Base-by-base conservation (phyloP, 2,329 filamentous ascomycete genomes). In the Penicillium rolfsii region DNA sequence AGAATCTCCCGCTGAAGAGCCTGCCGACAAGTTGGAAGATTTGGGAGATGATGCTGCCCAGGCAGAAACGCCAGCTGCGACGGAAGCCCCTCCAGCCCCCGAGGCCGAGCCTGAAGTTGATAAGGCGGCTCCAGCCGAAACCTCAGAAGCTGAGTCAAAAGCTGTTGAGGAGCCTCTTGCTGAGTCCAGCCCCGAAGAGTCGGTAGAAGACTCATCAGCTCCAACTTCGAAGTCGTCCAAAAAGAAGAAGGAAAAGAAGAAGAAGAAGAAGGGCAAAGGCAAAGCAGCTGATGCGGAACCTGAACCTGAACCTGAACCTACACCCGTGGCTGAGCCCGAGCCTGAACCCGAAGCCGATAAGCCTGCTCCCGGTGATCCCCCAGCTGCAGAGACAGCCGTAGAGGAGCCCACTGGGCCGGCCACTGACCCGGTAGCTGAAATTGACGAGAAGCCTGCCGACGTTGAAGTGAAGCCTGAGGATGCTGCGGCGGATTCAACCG, bases 181-280 rank as follows among this genome's bases (percentile, higher is more conserved):
- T 16, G 49, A 52, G 30, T 16, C 49, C 2, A 38, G 22, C 16
- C 30, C 49, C 26, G 49, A 36, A 14, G 55, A 53, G 14, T 9
- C 40, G 22, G 55, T 7, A 49, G 62, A 63, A 60, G 49, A 46
- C 6, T 16, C 30, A 24, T 4, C 35, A 4, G 43, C 12, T 35
- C 16, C 22, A 6, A 19, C 28, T 4, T 50, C 54, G 35, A 68
- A 58, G 38, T 59, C 49, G 33, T 64, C 30, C n/a, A 52, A 55
- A 26, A 60, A 55, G 22, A 62, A 60, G 22, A 63, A 58, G 22
- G 58, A 49, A 5, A 64, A 62, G 41, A 46, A 43, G 16, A 64
- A 64, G 36, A 40, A 33, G 11, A 64, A 64, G 43, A 64, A 64
- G 52, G 38, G 8, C 16, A 64, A 64, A 45, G 43, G 22, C 4